Base-by-base conservation (phyloP, 352 stramenopile genomes). In the Pythium biforme region DNA sequence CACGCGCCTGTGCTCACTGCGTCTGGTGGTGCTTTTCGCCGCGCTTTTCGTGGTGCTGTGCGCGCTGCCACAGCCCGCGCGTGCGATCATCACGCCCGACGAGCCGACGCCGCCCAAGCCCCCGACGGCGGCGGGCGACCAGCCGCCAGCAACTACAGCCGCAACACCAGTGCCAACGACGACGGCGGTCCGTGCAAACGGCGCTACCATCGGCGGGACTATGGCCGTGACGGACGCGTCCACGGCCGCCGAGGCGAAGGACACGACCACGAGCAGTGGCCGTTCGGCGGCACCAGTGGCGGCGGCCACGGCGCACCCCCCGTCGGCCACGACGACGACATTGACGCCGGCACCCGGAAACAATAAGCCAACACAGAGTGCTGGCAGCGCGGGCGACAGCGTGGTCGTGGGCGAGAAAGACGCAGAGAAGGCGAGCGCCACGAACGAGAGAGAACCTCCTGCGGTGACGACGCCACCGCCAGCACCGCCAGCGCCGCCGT, bases 31-130 rank as follows among this genome's bases (percentile, higher is more conserved):
- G 37, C 17, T n/a, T 19, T 0, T 40, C 33, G 34, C 52, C 2
- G 12, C 15, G 11, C 9, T 48, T 40, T 20, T 17, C 47, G 31
- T 59, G 25, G 23, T 62, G 14, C 5, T 62, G 54, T 22, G 50
- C 15, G 53, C 43, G 40, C 31, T 58, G 14, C 25, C 20, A 10
- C 17, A 20, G 25, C 39, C 45, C 33, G 25, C 47, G 15, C 31
- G 17, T 9, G 31, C 34, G 19, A 29, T 75, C 64, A 70, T 75
- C 40, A 75, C 69, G 8, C 69, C 64, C 23, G 69, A 75, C 52
- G 64, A 56, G 6, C 68, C 68, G 12, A 55, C 60, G 17, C 54
- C 62, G 34, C 40, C 53, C 33, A 56, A 68, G 50, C 19, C 61
- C n/a, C 20, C 52, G 19, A n/a, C 52, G 17, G 1, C 48, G 26